Percentiles rank a stretch among this genome's conserved stretches.
These are phyloP conservation scores for Calocera cornea DNA, from an alignment of 768 basidiomycete species.

Conservation along the genomic window DNA sequence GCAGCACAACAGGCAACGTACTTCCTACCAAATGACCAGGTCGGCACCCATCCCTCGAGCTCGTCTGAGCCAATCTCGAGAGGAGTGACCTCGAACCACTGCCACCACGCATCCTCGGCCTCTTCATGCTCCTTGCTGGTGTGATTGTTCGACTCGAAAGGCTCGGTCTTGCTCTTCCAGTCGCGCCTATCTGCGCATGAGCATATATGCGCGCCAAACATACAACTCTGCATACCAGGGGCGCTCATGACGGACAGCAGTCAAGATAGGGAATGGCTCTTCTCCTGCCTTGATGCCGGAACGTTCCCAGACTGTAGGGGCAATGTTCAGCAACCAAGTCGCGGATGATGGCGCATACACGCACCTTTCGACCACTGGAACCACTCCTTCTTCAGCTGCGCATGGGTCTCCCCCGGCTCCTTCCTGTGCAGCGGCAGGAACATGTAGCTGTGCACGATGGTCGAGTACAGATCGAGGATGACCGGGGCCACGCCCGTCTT, in stretches of 20 bases:
- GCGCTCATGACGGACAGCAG: slow-evolving; percentile 12
- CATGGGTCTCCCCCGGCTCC: slow-evolving; percentile 8
- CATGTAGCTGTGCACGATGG: not conserved
- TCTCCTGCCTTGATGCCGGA: slow-evolving; percentile 11
- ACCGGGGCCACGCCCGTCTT: not conserved
- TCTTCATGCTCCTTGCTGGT: slow-evolving; percentile 13
- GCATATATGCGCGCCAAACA: not conserved
- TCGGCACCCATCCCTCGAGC: slow-evolving; percentile 14
- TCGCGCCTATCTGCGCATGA: not conserved
- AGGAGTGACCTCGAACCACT: slow-evolving; percentile 12
- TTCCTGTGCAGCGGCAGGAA: not conserved
- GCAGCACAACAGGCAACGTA: not conserved
- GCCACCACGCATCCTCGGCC: slow-evolving; percentile 12
- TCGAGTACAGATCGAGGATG: not conserved
- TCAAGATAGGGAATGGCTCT: slow-evolving; percentile 13
- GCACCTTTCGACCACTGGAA: slow-evolving; percentile 13
- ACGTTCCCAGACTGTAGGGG: not conserved
- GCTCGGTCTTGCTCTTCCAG: slow-evolving; percentile 12
- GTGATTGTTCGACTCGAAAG: slow-evolving; percentile 11
- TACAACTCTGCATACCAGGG: slow-evolving; percentile 6
- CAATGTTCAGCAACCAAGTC: not conserved
- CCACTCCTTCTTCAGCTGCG: slow-evolving; percentile 12
- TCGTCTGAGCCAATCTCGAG: slow-evolving; percentile 14
- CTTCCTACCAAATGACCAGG: slow-evolving; percentile 12
- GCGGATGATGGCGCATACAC: not conserved